Conservation (phyloP, 2,329 filamentous ascomycete genomes). For the Podosphaera aphanis region DNA sequence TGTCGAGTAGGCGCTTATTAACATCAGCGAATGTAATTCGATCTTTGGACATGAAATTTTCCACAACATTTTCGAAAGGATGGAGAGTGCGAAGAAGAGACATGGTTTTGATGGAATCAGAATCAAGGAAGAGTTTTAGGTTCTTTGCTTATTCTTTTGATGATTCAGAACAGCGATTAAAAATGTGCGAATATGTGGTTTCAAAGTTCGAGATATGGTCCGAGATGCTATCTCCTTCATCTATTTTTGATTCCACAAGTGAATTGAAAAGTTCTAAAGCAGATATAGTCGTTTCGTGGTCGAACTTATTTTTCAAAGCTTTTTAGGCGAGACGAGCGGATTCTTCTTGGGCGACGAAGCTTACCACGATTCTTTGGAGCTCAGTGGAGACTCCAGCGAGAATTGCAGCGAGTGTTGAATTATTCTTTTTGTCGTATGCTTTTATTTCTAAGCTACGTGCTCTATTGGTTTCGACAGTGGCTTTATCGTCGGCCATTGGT, state of each 20-base stretch:
- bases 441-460: no score
- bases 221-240: neutral
- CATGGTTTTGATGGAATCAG: slow-evolving; percentile 1
- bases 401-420: neutral
- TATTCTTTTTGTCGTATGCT: neutral
- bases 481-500: no score
- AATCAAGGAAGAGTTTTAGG: neutral
- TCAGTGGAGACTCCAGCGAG: slow-evolving; percentile 1
- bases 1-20: neutral
- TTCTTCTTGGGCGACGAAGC: neutral
- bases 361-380: neutral
- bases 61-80: neutral
- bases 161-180: slow-evolving; percentile 1
- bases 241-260: neutral
- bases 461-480: no score
- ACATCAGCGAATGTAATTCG: neutral
- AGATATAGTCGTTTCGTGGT: neutral
- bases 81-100: neutral
- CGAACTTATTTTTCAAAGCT: neutral
- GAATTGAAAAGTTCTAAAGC: neutral
- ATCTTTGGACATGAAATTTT: slow-evolving; percentile 1
- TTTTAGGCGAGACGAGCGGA: neutral
- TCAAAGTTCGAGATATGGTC: slow-evolving; percentile 1
- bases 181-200: neutral
- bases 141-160: neutral